Base-by-base conservation (phyloP, 2,329 filamentous ascomycete genomes). In the Paecilomyces sp. region DNA sequence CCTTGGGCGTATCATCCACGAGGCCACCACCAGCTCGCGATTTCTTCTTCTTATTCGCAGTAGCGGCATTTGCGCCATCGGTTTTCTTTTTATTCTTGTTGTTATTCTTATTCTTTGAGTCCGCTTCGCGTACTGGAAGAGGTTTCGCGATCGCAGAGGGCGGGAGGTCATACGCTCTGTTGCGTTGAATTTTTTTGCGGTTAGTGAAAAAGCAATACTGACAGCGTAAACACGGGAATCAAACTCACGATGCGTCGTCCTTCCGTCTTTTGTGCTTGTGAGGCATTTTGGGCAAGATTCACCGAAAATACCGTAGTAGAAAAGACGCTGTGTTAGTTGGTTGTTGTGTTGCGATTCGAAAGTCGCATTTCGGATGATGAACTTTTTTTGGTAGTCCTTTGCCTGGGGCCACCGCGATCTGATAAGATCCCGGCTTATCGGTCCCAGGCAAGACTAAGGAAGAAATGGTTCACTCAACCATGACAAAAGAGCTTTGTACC, bases 1-100 rank as follows among this genome's bases (percentile, higher is more conserved):
- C 91, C 65, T 91, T 89, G 0, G 94, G 94, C 1, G 90, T 92
- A 76, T 97, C 94, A 72, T 96, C 87, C 47, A 83, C 74, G 36
- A 62, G 57, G 34, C 62, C 64, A 79, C 52, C 36, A 51, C 66
- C 72, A 60, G 57, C 53, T 47, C 63, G 68, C 61, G 62, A 68
- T 62, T 66, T 66, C 62, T 72, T 74, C 58, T 67, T 57, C 69
- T 75, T 62, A 62, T 71, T 62, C 73, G 76, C 61, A 69, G 54
- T 36, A 67, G 41, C 41, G 8, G 64, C 75, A 75, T 54, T 65
- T 60, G 64, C 68, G 65, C 62, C 64, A 54, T 69, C 72, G 60
- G 68, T 69, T n/a, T 60, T 74, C 63, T 71, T 62, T 68, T 71
- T 63, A 68, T 64, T 69, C 51, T 59, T 63, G 58, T 56, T 78